Evolutionary conservation across 2,329 filamentous ascomycete species (phyloP), one percentile per base, ranked within the genome.

Genomic region (Phialemoniopsis sp.): DNA sequence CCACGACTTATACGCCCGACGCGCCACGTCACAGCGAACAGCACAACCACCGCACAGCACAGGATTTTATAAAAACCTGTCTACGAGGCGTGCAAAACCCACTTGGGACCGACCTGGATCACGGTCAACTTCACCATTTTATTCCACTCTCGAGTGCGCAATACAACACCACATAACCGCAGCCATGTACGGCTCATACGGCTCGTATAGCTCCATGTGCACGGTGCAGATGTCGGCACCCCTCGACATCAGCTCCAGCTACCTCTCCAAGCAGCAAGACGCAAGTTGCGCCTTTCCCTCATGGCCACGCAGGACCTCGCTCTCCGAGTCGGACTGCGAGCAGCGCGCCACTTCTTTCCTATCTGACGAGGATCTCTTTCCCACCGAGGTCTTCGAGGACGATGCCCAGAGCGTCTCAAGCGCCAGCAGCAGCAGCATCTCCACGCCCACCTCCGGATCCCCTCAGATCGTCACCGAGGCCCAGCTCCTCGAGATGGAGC

Each of bases 321-420:
- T 80, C 44, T 64, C 63, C 37, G 63, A 67, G 47, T 59, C 60
- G 39, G 57, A 63, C 48, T 57, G 60, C 43, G 59, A 66, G 34
- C 59, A 67, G 47, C 68, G 70, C 43, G 69, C 74, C 14, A 72
- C 72, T 3, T 76, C 75, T 1, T 79, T 71, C 58, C 67, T 82
- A 46, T 80, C 77, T 32, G 79, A 83, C 63, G 79, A 82, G 60
- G 79, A 82, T 50, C 72, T 82, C 40, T 73, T 78, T 58, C 67
- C 73, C 41, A 60, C 66, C 55, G 67, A 70, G 40, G 70, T 76
- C 49, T 43, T 46, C 40, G 70, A 76, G 46, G 70, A 77, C 50
- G 72, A 76, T 51, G 50, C 59, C 44, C 63, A 58, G 57, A 73
- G 67, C 57, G 59, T 71, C 37, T 68, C 64, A 34, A 61, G 59